Evolutionary conservation across 495 filamentous ascomycete species (phyloP).

Genomic region (Aspergillus taichungensis): DNA sequence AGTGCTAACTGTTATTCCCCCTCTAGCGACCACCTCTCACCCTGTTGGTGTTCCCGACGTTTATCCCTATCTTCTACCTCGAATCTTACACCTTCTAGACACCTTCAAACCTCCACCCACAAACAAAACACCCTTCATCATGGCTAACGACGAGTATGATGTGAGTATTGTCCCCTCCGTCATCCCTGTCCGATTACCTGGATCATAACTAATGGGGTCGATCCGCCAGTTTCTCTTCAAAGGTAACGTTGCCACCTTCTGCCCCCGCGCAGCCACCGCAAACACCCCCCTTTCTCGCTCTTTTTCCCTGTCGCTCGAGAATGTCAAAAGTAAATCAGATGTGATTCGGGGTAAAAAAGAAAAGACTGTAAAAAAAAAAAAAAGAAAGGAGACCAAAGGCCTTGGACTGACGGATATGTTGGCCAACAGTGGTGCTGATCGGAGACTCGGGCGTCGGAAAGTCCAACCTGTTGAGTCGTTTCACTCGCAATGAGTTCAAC

Average conservation of each 20-base stretch:
- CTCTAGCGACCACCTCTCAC: too few relatives aligned
- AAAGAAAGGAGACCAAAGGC: too few relatives aligned
- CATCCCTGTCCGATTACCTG: not conserved
- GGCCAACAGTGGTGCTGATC: conserved; percentile 78
- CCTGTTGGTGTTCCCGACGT: too few relatives aligned
- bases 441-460: conserved; percentile 99
- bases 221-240: conserved; percentile 92
- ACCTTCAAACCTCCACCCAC: too few relatives aligned
- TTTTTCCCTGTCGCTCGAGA: not conserved
- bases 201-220: conserved; percentile 9
- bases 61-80: too few relatives aligned
- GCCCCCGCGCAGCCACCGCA: conserved; percentile 12
- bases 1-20: too few relatives aligned
- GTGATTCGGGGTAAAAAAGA: too few relatives aligned
- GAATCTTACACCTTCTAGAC: too few relatives aligned
- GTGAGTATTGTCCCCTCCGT: conserved; percentile 47
- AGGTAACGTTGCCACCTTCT: conserved; percentile 51
- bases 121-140: conserved; percentile 24
- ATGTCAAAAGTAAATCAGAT: not conserved
- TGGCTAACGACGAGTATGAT: conserved; percentile 99
- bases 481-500: conserved; percentile 99
- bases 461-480: conserved; percentile 98
- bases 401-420: too few relatives aligned
- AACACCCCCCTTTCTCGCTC: conserved; percentile 1
- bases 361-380: too few relatives aligned